Percentiles rank a stretch among this genome's conserved stretches.
Evolutionary conservation across 352 stramenopile genomes (phyloP).

Genomic region (Globisporangium parvum): DNA sequence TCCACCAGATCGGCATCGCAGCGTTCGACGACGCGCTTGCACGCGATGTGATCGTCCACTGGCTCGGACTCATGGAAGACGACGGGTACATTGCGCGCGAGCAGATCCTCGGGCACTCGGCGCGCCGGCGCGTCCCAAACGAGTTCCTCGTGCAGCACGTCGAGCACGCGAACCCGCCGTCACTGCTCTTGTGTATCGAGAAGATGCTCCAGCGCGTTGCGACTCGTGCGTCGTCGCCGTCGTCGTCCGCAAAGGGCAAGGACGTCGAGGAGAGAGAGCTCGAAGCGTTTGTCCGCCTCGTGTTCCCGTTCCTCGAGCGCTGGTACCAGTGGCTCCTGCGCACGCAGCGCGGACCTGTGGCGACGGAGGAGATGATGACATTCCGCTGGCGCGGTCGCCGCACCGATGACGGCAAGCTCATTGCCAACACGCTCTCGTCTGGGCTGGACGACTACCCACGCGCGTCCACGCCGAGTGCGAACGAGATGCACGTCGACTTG

Average conservation of each 20-base stretch:
- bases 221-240: slow-evolving; percentile 1
- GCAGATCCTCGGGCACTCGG: slow-evolving; percentile 77
- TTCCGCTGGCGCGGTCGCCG: slow-evolving; percentile 83
- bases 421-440: slow-evolving; percentile 89
- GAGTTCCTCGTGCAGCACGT: slow-evolving; percentile 91
- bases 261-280: too few relatives aligned
- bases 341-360: slow-evolving; percentile 46
- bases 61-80: slow-evolving; percentile 81
- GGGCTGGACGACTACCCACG: slow-evolving; percentile 92
- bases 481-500: slow-evolving; percentile 90
- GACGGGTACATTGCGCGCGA: slow-evolving; percentile 91
- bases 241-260: slow-evolving; percentile 9
- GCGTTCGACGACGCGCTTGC: slow-evolving; percentile 71
- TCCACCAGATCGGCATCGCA: slow-evolving; percentile 87
- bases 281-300: slow-evolving; percentile 31
- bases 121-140: slow-evolving; percentile 67
- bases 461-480: slow-evolving; percentile 53
- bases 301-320: slow-evolving; percentile 66
- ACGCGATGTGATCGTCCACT: slow-evolving; percentile 82
- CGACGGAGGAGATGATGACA: slow-evolving; percentile 21
- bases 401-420: slow-evolving; percentile 65
- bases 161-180: slow-evolving; percentile 90
- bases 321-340: slow-evolving; percentile 78
- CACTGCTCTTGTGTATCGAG: slow-evolving; percentile 82
- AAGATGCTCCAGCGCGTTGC: slow-evolving; percentile 45